A percentile compares a stretch with the other conserved stretches of the same genome.
Evolutionary conservation across 2,329 filamentous ascomycete species (phyloP).

Genomic region (Ilyonectria sp.): DNA sequence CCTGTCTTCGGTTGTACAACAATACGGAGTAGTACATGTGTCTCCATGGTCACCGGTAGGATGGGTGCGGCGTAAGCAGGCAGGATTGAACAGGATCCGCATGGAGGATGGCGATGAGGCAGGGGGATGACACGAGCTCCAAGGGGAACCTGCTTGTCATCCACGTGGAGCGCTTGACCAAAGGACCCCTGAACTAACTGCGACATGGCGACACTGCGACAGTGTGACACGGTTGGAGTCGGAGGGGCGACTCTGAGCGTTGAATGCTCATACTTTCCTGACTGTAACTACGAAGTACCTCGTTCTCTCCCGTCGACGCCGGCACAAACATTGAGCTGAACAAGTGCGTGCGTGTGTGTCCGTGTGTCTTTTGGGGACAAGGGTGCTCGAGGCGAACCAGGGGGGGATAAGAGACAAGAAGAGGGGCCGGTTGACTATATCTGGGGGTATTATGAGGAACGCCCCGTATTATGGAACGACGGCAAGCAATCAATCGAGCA

Average conservation of each 20-base stretch:
- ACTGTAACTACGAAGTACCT: not conserved
- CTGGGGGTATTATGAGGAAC: conserved; percentile 20
- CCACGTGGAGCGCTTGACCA: conserved; percentile 39
- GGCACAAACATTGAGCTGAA: conserved; percentile 14
- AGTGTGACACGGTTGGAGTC: conserved; percentile 28
- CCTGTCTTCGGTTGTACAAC: conserved; percentile 7
- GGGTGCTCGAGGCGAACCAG: conserved; percentile 26
- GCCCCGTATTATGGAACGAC: conserved; percentile 13
- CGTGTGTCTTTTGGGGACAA: conserved; percentile 33
- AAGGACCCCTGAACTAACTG: conserved; percentile 19
- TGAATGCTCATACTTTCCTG: not conserved
- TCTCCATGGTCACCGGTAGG: conserved; percentile 14
- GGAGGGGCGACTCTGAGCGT: not conserved
- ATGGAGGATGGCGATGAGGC: conserved; percentile 18
- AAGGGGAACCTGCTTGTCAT: conserved; percentile 46
- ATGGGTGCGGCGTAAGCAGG: conserved; percentile 19
- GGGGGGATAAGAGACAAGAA: conserved; percentile 29
- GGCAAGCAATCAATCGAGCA: conserved; percentile 2
- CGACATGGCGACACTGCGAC: conserved; percentile 26
- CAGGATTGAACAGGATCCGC: conserved; percentile 21
- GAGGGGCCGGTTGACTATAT: conserved; percentile 24
- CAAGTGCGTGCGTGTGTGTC: conserved; percentile 31
- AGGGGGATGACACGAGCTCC: conserved; percentile 33
- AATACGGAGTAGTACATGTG: conserved; percentile 11
- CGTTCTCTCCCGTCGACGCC: not conserved